These are phyloP conservation scores for Ustanciosporium gigantosporum DNA, from an alignment of 1,284 basidiomycete genomes.

Conservation along the genomic window DNA sequence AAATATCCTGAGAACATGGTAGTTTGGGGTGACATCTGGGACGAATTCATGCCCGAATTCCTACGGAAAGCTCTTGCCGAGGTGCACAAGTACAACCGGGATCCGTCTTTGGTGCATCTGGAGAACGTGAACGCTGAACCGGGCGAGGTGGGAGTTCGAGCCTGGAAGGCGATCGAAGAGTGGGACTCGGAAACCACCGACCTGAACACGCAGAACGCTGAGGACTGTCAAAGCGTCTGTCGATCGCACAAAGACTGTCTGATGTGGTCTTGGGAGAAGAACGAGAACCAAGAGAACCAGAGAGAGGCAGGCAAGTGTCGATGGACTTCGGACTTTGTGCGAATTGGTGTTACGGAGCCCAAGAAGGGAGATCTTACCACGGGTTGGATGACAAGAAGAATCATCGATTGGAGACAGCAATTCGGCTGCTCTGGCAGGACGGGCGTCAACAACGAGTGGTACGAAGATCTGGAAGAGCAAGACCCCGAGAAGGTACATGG, in stretches of 20 bases:
- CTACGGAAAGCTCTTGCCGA: constrained; percentile 3
- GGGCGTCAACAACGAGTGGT: not conserved
- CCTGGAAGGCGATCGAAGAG: constrained; percentile 27
- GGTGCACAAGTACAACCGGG: not conserved
- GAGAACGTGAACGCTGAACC: not conserved
- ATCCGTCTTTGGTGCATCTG: not conserved
- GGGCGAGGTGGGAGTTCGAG: constrained; percentile 9
- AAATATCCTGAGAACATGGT: constrained; percentile 3
- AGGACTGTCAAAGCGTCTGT: constrained; percentile 11
- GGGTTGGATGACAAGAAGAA: constrained; percentile 22
- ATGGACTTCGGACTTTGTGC: constrained; percentile 11
- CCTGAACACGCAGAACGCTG: not conserved
- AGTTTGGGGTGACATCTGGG: constrained; percentile 20
- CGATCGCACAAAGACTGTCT: constrained; percentile 2
- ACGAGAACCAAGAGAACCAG: not conserved
- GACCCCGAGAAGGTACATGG: no score
- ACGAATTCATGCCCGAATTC: constrained; percentile 20
- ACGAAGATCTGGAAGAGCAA: no score
- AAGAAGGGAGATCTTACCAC: constrained; percentile 2
- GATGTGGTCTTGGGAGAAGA: constrained; percentile 18
- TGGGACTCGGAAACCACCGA: constrained; percentile 23
- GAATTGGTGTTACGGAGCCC: constrained; percentile 23
- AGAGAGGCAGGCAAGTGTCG: constrained; percentile 11
- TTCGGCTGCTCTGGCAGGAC: constrained; percentile 4
- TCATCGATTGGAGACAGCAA: constrained; percentile 8